Base-by-base conservation (phyloP, 306 rosid genomes). In the Acacia confusa region DNA sequence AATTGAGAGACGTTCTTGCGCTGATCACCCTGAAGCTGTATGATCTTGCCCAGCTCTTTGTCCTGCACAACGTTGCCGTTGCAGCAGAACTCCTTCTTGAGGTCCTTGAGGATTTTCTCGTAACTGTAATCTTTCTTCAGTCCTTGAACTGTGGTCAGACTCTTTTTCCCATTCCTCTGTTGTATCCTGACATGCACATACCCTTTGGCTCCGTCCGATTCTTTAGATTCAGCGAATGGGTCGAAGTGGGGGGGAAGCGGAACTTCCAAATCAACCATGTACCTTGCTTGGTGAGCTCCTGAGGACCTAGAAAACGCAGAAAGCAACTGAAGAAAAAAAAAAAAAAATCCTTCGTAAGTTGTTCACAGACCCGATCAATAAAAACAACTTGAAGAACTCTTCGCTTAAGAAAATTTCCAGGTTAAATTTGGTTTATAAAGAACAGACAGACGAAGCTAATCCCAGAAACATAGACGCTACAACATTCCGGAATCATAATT, bases 11-110 rank as follows among this genome's bases (percentile, higher is more conserved):
- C 97, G 75, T 94, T 94, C 83, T 92, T 94, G 76, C 98, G 90
- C 70, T 94, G 98, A 76, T 94, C 98, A 13, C 98, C 98, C 64
- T 94, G 97, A 75, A 94, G 97, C 55, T 94, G 98, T 41, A 94
- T 88, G 68, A 94, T 87, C 86, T 92, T 92, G 12, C 98, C 98
- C 13, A 92, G 84, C 44, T 87, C 94, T 82, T 92, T 94, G 79
- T 94, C 98, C 79, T 89, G 92, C 58, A 94, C 98, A n/a, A 94
- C 98, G 82, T 92, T 92, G 36, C 98, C 98, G 88, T 94, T 94
- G 87, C 98, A 94, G 76, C 97, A 94, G 53, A 94, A 92, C 55
- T 86, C 94, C 67, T 88, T 94, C 90, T 94, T 94, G 12, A 94
- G 86, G 53, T 92, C 96, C 74, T 94, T 94, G 8, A 92, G 96